Evolutionary conservation across 129 eudicot genomes (phyloP).

Genomic region (sunflower (Helianthus annuus)): DNA sequence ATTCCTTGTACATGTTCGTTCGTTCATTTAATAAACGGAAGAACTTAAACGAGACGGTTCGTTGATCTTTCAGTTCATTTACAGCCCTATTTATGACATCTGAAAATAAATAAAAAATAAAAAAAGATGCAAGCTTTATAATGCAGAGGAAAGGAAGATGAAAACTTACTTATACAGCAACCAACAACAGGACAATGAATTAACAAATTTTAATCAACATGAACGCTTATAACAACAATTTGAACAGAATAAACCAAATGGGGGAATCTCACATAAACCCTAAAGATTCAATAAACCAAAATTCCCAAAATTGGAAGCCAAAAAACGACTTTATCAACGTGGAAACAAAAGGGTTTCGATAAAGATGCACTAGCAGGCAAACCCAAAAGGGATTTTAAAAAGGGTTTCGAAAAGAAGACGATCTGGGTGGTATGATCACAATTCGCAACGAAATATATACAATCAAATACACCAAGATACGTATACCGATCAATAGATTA

Average conservation of each 20-base stretch:
- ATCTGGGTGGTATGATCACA: slow-evolving; percentile 22
- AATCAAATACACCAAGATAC: slow-evolving; percentile 7
- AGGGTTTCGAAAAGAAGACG: slow-evolving; percentile 11
- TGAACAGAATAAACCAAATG: background rate
- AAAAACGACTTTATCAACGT: no score
- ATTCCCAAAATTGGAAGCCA: background rate
- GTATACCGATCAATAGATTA: background rate
- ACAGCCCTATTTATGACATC: background rate
- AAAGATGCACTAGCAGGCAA: background rate
- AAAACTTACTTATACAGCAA: background rate
- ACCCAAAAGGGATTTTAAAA: no score
- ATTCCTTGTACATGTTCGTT: no score
- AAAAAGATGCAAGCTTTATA: background rate
- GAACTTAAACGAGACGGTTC: no score
- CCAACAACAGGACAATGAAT: background rate
- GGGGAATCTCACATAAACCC: slow-evolving; percentile 17
- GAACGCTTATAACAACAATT: background rate
- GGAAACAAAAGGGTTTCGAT: slow-evolving; percentile 10
- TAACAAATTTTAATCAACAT: background rate
- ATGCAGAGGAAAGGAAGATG: slow-evolving; percentile 4
- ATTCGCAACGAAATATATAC: background rate
- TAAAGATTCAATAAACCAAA: slow-evolving; percentile 14
- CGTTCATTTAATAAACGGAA: no score
- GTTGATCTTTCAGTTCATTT: no score
- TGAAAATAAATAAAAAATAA: background rate